Evolutionary conservation across 1,284 basidiomycete species (phyloP), one percentile per base, ranked within the genome.

Genomic region (Termitomyces sp.): DNA sequence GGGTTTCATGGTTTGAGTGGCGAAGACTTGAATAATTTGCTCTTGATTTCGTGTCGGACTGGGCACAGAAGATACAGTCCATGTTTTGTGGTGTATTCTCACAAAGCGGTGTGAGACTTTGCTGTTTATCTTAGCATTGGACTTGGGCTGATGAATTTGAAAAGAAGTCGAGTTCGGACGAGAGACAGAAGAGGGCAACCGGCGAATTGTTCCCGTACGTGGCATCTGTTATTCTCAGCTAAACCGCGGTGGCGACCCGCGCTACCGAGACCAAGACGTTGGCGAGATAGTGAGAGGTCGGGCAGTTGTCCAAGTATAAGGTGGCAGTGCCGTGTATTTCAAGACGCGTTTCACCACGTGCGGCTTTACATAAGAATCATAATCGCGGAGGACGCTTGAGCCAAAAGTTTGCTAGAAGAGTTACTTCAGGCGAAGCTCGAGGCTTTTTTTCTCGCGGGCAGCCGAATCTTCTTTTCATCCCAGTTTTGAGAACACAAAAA

Each of bases 101-200:
- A 52, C 48, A 52, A 58, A 56, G 55, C 57, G 57, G 42, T 56
- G 47, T 48, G 55, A 37, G 21, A 43, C 46, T 18, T 54, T 56
- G 46, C 44, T 45, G 16, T 44, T 43, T 41, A 45, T 28, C 16
- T 35, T 38, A 11, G 7, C 26, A 13, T 47, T 34, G 5, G 35
- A 26, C 33, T 49, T 48, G 19, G 5, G 30, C 33, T 28, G 57
- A 42, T 41, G 47, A 33, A 26, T 16, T 14, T 49, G 37, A 19
- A 19, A 8, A 37, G 46, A 37, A 31, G 43, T 42, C 9, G n/a
- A 48, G 26, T 52, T 47, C 34, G 45, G 46, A 35, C 28, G 39
- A 45, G 49, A 37, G 21, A 47, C 37, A 28, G 11, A 26, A 26
- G 30, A 34, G 39, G 54, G 33, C 10, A 43, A n/a, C 16, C 52